These are phyloP conservation scores for Phylloboletellus chloephorus DNA, from an alignment of 1,284 basidiomycete genomes.

Conservation along the genomic window DNA sequence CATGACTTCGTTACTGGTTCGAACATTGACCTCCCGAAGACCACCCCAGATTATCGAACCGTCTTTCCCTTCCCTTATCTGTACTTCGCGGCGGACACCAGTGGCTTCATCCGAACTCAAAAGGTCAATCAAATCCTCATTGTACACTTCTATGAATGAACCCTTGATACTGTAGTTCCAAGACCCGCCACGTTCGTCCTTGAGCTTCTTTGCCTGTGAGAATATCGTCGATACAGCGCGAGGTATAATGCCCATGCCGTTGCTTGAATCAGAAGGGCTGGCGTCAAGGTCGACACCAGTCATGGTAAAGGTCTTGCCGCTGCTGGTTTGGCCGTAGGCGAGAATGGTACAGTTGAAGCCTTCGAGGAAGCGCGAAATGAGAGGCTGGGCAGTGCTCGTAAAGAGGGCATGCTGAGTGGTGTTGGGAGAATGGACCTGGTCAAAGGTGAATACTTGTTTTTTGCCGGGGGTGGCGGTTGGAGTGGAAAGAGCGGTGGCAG, in stretches of 20 bases:
- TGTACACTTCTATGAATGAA: slow-evolving; percentile 96
- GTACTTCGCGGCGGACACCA: slow-evolving; percentile 73
- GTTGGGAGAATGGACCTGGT: slow-evolving; percentile 84
- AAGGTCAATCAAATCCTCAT: slow-evolving; percentile 93
- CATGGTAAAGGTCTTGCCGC: slow-evolving; percentile 98
- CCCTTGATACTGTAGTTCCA: slow-evolving; percentile 77
- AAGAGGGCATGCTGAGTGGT: slow-evolving; percentile 85
- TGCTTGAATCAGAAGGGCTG: slow-evolving; percentile 67
- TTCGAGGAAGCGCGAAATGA: slow-evolving; percentile 87
- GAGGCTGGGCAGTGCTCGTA: slow-evolving; percentile 75
- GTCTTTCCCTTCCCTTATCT: slow-evolving; percentile 95
- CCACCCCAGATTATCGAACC: slow-evolving; percentile 98
- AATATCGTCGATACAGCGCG: slow-evolving; percentile 93
- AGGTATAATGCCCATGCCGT: slow-evolving; percentile 91
- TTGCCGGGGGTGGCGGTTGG: slow-evolving; percentile 44
- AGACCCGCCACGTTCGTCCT: slow-evolving; percentile 65
- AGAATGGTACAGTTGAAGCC: slow-evolving; percentile 98
- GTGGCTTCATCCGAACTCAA: slow-evolving; percentile 65
- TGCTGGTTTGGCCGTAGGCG: slow-evolving; percentile 96
- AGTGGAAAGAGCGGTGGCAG: slow-evolving; percentile 43
- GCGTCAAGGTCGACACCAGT: slow-evolving; percentile 84
- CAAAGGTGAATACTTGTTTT: slow-evolving; percentile 89
- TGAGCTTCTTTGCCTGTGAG: slow-evolving; percentile 66
- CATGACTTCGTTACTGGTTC: slow-evolving; percentile 86
- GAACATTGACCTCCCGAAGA: slow-evolving; percentile 85